Evolutionary conservation across 495 filamentous ascomycete species (phyloP), one percentile per base, ranked within the genome.

Genomic region (Friedmanniomyces endolithicus): DNA sequence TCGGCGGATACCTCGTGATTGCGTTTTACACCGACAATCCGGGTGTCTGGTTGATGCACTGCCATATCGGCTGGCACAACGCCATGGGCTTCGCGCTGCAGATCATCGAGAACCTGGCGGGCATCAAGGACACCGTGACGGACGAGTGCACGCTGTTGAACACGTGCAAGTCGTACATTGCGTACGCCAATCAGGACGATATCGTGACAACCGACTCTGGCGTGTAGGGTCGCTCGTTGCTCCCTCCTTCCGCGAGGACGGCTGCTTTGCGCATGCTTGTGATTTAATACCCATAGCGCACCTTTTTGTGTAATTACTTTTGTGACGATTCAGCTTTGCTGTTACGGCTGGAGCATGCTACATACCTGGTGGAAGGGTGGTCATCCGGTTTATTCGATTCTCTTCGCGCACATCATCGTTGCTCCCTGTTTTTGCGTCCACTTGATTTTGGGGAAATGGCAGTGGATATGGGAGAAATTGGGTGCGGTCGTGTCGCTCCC

Each of bases 61-160:
- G 65, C 55, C 65, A 67, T 48, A 66, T 67, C 35, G 67, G 63
- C 44, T 67, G 64, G 64, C 54, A 56, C 47, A 20, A 16, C 23
- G 45, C 53, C 29, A 66, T 69, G 68, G 67, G 65, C 17, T 65
- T 68, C 51, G 62, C 68, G 27, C 60, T 71, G 52, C 67, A 71
- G 62, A 60, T 70, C 53, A 44, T 70, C 27, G 67, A 71, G 56
- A 47, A 41, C 20, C 53, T 61, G 56, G 48, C 52, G 19, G 50
- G 50, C 29, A 68, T 70, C 52, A 40, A 19, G 40, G 29, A 33
- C 8, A 54, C 53, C 19, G 48, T 63, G 23, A 39, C 52, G 46
- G 47, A 61, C 40, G 45, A 40, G 24, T 57, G 58, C 58, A 31
- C 39, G 52, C n/a, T 65, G 2, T 27, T 56, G 33, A 47, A 64